Percentiles rank a stretch among this genome's conserved stretches.
phyloP scores from a whole-genome alignment of 768 basidiomycete species.

The Mycena floridula region DNA sequence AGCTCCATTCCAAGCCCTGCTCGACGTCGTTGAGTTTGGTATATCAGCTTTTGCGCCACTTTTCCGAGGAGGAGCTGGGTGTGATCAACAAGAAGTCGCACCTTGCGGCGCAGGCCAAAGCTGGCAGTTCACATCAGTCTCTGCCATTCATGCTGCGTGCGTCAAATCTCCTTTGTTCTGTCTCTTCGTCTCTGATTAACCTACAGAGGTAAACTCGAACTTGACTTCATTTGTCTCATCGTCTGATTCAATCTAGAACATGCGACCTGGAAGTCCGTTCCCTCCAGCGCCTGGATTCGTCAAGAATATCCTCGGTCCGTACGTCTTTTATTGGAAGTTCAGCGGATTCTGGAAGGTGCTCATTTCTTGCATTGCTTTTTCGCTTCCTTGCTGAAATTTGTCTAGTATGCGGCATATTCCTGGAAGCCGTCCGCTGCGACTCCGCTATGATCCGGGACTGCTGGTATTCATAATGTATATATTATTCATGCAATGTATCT shows the following conservation, averaged over 20 bases:
- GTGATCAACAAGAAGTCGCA: slow-evolving; percentile 7
- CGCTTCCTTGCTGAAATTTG: background rate
- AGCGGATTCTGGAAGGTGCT: slow-evolving; percentile 5
- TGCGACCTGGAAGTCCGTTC: slow-evolving; percentile 7
- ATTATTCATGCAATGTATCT: no score
- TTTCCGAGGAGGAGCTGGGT: slow-evolving; percentile 7
- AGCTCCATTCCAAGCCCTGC: background rate
- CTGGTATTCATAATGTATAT: no score
- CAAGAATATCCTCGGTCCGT: slow-evolving; percentile 7
- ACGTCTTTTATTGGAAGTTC: slow-evolving; percentile 10
- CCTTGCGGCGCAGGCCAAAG: background rate
- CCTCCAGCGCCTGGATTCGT: slow-evolving; percentile 10
- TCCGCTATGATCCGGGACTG: no score
- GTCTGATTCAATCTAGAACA: slow-evolving; percentile 2
- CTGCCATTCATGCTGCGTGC: slow-evolving; percentile 8
- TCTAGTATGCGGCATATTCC: background rate
- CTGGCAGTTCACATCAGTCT: slow-evolving; percentile 1
- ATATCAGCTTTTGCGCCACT: slow-evolving; percentile 6
- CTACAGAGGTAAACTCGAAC: background rate
- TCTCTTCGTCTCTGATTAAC: background rate
- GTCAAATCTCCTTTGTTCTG: background rate
- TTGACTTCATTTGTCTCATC: background rate
- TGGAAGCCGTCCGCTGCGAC: no score
- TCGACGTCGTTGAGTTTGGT: background rate
- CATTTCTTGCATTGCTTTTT: background rate